Percentiles rank a stretch among this genome's conserved stretches.
Conservation (phyloP, 1,284 basidiomycete genomes). For the Rhodotorula sp. region DNA sequence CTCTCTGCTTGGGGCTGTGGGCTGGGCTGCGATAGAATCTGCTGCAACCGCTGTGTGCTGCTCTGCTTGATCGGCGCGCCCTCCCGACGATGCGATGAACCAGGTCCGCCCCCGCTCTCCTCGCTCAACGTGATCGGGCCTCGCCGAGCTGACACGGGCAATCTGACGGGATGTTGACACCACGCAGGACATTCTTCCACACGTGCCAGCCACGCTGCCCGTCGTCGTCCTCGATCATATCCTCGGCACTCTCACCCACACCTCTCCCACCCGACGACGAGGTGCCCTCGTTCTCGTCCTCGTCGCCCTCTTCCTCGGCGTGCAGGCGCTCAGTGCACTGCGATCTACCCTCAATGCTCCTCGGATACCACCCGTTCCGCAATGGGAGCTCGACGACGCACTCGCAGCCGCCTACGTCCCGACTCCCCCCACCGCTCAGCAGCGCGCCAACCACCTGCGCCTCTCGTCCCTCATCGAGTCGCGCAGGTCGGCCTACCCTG, state of each 20-base stretch:
- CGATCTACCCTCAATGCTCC: conserved; percentile 12
- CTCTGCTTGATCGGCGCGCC: not conserved
- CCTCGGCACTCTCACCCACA: conserved; percentile 24
- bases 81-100: conserved; percentile 11
- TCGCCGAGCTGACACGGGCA: not conserved
- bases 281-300: conserved; percentile 12
- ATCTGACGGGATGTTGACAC: not conserved
- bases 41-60: not conserved
- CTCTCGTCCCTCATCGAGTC: conserved; percentile 22
- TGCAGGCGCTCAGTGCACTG: conserved; percentile 3
- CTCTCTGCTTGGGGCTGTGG: not conserved
- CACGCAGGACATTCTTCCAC: conserved; percentile 31
- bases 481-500: conserved; percentile 17
- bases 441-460: not conserved
- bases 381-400: conserved; percentile 11
- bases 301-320: not conserved
- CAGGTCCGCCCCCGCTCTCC: conserved; percentile 1
- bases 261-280: conserved; percentile 13
- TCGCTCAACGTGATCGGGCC: no score
- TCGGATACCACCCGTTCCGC: not conserved
- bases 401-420: conserved; percentile 21
- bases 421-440: conserved; percentile 5
- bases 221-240: conserved; percentile 22
- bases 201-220: conserved; percentile 14
- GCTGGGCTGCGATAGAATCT: not conserved